Evolutionary conservation across 495 filamentous ascomycete species (phyloP).

Genomic region (Penicillium herquei): DNA sequence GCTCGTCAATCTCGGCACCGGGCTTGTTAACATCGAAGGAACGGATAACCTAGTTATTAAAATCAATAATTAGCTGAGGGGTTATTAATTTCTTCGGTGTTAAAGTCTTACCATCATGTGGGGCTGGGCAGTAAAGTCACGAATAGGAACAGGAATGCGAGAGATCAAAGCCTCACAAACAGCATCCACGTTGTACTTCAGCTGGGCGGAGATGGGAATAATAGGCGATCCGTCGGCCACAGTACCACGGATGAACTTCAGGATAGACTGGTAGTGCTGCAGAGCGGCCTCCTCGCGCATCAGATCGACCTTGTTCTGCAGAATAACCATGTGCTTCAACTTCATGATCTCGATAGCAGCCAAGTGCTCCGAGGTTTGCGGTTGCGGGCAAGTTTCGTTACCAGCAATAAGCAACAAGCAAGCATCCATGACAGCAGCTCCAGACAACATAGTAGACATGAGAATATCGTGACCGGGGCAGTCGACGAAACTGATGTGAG

Average conservation of each 20-base stretch:
- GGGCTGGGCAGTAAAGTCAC: conserved; percentile 85
- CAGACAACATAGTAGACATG: conserved; percentile 61
- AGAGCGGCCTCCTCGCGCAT: conserved; percentile 92
- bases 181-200: conserved; percentile 99
- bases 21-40: conserved; percentile 99
- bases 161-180: conserved; percentile 92
- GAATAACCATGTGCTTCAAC: conserved; percentile 95
- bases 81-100: neutral
- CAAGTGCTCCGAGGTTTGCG: conserved; percentile 98
- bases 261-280: conserved; percentile 90
- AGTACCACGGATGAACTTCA: conserved; percentile 97
- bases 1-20: conserved; percentile 97
- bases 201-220: conserved; percentile 95
- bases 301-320: conserved; percentile 98
- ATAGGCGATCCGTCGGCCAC: conserved; percentile 94
- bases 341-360: conserved; percentile 99
- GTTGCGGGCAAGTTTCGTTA: conserved; percentile 98
- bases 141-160: conserved; percentile 84
- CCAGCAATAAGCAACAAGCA: conserved; percentile 94
- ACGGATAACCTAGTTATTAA: conserved; percentile 56
- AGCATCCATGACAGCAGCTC: conserved; percentile 98
- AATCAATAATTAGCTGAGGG: neutral
- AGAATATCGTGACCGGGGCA: conserved; percentile 99
- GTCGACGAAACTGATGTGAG: conserved; percentile 70
- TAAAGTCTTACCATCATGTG: conserved; percentile 77